Conservation (phyloP, 192 early-diverging fungal species). For the Entophlyctis luteolus region DNA sequence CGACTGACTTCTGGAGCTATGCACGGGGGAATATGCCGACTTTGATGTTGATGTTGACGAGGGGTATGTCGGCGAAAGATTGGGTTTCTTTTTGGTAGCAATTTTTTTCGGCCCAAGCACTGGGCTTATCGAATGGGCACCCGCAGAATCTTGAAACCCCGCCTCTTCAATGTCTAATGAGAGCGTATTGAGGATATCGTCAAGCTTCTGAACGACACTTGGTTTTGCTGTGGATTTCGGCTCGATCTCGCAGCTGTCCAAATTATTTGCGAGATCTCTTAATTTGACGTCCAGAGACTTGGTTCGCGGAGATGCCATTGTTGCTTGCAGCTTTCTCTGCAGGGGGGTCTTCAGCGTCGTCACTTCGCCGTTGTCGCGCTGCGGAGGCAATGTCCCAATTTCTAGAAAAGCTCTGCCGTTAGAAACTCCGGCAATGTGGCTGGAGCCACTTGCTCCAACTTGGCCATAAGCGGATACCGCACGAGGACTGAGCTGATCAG, state of each 20-base stretch:
- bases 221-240: background rate
- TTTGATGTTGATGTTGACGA: background rate
- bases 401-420: too few species aligned
- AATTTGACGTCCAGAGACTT: background rate
- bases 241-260: background rate
- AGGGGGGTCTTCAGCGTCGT: background rate
- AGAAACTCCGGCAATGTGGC: too few species aligned
- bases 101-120: background rate
- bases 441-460: too few species aligned
- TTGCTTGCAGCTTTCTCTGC: background rate
- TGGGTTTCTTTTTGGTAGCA: slow-evolving; percentile 5
- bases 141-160: background rate
- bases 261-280: background rate
- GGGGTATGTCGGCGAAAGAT: background rate
- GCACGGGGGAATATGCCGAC: background rate
- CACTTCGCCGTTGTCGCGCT: background rate
- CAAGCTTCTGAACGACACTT: slow-evolving; percentile 6
- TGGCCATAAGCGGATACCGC: too few species aligned
- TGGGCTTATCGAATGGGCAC: background rate
- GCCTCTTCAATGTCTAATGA: background rate
- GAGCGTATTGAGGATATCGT: slow-evolving; percentile 14
- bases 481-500: too few species aligned
- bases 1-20: background rate
- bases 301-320: background rate
- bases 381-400: background rate